A percentile compares a stretch with the other conserved stretches of the same genome.
These are phyloP conservation scores for Candida stauntonica DNA, from an alignment of 805 yeast genomes.

Conservation along the genomic window DNA sequence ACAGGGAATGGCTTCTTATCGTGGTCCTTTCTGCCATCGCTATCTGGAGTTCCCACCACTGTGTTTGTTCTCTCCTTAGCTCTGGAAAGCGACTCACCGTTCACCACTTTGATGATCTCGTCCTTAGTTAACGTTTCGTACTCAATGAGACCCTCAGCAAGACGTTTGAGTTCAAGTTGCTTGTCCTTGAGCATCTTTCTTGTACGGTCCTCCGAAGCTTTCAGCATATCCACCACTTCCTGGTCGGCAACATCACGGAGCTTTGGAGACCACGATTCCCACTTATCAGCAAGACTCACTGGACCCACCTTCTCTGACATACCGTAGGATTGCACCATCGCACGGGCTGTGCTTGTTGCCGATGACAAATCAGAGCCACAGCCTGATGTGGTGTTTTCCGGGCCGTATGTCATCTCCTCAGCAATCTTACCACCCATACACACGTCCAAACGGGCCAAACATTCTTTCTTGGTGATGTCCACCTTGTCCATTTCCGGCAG, in stretches of 20 bases:
- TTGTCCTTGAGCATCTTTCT: slow-evolving; percentile 58
- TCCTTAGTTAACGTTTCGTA: slow-evolving; percentile 91
- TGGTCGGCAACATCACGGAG: slow-evolving; percentile 88
- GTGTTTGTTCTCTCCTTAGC: slow-evolving; percentile 70
- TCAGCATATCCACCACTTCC: slow-evolving; percentile 75
- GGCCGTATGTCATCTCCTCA: slow-evolving; percentile 88
- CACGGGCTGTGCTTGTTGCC: slow-evolving; percentile 91
- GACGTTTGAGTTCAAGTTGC: slow-evolving; percentile 68
- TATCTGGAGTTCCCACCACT: slow-evolving; percentile 54
- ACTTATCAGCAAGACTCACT: slow-evolving; percentile 78
- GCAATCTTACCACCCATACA: slow-evolving; percentile 99
- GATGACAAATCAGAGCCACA: slow-evolving; percentile 86
- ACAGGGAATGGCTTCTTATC: slow-evolving; percentile 28
- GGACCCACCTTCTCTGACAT: slow-evolving; percentile 96
- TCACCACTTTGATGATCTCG: slow-evolving; percentile 82
- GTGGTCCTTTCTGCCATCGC: slow-evolving; percentile 40
- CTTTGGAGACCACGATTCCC: slow-evolving; percentile 93
- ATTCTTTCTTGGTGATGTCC: slow-evolving; percentile 85
- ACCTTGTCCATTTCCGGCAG: slow-evolving; percentile 98
- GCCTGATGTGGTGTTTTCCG: slow-evolving; percentile 90
- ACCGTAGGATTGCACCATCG: slow-evolving; percentile 96
- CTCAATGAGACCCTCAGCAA: slow-evolving; percentile 91
- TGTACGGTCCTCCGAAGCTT: slow-evolving; percentile 77
- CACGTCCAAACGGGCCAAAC: slow-evolving; percentile 88
- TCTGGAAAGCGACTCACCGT: slow-evolving; percentile 71